Evolutionary conservation across 2,329 filamentous ascomycete species (phyloP), one percentile per base, ranked within the genome.

Genomic region (Beauveria sp.): DNA sequence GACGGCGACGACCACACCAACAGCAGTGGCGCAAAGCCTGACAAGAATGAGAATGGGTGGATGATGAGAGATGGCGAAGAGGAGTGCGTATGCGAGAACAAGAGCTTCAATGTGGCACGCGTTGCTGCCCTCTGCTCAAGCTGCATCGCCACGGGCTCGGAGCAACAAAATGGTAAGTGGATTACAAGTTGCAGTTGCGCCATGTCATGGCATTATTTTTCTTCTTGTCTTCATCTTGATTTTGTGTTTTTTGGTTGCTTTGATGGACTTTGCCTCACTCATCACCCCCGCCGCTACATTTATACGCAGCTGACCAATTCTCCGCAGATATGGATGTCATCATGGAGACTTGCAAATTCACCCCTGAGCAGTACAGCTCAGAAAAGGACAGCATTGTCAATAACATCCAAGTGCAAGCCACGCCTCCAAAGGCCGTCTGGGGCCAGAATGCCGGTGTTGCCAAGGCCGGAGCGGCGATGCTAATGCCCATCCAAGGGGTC

Each of bases 91-190:
- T 78, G 75, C 56, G 56, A 64, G 8, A 77, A 77, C 57, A 65
- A 67, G 58, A 77, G 75, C 64, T 77, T 78, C 57, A 68, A 78
- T 51, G 75, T 78, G 14, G 67, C 71, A 40, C 63, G 67, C 43
- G 64, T 78, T n/a, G 71, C 73, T 6, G 74, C 69, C 1, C 65
- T 77, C 9, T 78, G 75, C 46, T 68, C 74, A 20, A 73, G 74
- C 58, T 78, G 75, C 62, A 73, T 78, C 42, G 59, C 65, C 5
- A 65, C 70, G 62, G 66, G 70, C 20, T 70, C 70, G 0, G 67
- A 73, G 61, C 59, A 64, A 26, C 66, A 70, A 12, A 73, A 69
- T 34, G 71, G 74, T 75, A 64, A 66, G 73, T 68, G 52, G 9
- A 7, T 38, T 16, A 38, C 18, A 42, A 16, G 3, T 12, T n/a